These are phyloP conservation scores for Euphorbia celastroides DNA, from an alignment of 441 rosid species.

Conservation along the genomic window DNA sequence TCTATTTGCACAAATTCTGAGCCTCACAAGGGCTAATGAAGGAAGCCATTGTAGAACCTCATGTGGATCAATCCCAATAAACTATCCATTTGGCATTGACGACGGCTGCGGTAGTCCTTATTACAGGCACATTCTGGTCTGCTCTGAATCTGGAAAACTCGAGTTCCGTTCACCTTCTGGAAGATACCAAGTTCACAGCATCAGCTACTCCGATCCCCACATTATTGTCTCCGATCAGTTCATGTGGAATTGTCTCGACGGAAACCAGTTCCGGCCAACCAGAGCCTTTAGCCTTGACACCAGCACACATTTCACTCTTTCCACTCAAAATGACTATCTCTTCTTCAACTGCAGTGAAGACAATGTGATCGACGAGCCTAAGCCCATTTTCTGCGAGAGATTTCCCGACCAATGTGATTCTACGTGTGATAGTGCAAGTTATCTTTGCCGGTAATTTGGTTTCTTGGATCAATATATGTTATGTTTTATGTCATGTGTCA, in stretches of 20 bases:
- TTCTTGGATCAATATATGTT: too few species aligned
- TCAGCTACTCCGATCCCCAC: slow-evolving; percentile 82
- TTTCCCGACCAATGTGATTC: slow-evolving; percentile 91
- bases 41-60: slow-evolving; percentile 56
- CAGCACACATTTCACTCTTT: slow-evolving; percentile 71
- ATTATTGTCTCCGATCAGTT: slow-evolving; percentile 61
- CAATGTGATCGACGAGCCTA: slow-evolving; percentile 68
- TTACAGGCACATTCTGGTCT: slow-evolving; percentile 68
- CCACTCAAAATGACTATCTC: slow-evolving; percentile 76
- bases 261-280: slow-evolving; percentile 60
- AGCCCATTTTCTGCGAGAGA: slow-evolving; percentile 74
- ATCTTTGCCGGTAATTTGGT: slow-evolving; percentile 46
- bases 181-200: slow-evolving; percentile 53
- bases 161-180: slow-evolving; percentile 87
- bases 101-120: slow-evolving; percentile 91
- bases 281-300: slow-evolving; percentile 85
- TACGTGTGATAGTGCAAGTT: slow-evolving; percentile 78
- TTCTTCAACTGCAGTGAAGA: slow-evolving; percentile 80
- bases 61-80: slow-evolving; percentile 68
- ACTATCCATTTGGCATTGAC: slow-evolving; percentile 71
- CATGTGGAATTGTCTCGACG: slow-evolving; percentile 83
- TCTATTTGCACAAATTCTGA: neutral
- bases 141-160: slow-evolving; percentile 51
- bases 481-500: neutral
- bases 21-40: slow-evolving; percentile 26